phyloP scores from a whole-genome alignment of 129 eudicot species.

The Cynara cardunculus region DNA sequence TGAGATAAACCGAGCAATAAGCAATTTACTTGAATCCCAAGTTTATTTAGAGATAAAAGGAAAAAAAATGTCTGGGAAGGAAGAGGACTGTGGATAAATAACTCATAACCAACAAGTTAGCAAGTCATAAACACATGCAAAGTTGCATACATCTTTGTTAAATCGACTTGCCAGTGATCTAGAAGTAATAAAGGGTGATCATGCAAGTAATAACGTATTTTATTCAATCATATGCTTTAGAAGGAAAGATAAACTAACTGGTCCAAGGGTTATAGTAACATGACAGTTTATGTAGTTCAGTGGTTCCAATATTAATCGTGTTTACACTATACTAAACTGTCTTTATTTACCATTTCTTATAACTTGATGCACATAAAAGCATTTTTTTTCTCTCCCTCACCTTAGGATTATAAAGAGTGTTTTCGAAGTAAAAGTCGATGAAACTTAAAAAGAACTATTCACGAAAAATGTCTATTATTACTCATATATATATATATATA shows the following conservation, averaged over 20 bases:
- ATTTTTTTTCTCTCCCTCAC: not conserved
- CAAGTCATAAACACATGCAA: not conserved
- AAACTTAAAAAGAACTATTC: too few species aligned
- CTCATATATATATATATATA: too few species aligned
- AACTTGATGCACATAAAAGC: not conserved
- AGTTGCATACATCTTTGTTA: not conserved
- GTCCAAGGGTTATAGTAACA: too few species aligned
- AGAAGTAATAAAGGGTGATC: not conserved
- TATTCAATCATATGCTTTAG: not conserved
- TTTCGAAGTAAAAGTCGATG: too few species aligned
- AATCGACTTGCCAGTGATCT: not conserved
- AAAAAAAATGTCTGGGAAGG: not conserved
- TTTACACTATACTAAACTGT: too few species aligned
- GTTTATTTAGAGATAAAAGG: not conserved
- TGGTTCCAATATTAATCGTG: too few species aligned
- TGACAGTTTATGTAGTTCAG: too few species aligned
- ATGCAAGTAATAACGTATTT: too few species aligned
- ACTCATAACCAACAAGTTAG: not conserved
- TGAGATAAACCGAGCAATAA: not conserved
- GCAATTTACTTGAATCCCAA: not conserved
- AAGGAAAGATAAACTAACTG: too few species aligned
- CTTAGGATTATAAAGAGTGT: too few species aligned
- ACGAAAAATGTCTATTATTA: too few species aligned
- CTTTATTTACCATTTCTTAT: too few species aligned
- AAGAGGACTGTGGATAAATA: not conserved